phyloP scores from a whole-genome alignment of 192 early-diverging fungal genomes.

The Podila verticillata region DNA sequence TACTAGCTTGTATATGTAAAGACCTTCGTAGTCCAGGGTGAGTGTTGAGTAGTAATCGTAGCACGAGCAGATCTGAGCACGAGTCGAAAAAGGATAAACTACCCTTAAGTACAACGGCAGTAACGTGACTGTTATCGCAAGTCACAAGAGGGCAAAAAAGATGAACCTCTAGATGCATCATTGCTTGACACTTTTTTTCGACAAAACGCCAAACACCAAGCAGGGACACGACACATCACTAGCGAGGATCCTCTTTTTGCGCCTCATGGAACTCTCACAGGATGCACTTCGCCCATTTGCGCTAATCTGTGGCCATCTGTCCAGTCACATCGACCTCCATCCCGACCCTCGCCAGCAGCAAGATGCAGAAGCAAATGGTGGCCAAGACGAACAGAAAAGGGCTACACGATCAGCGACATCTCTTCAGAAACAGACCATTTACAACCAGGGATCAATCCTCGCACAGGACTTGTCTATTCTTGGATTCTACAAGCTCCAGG shows the following conservation, averaged over 20 bases:
- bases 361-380: slow-evolving; percentile 2
- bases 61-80: too few relatives aligned
- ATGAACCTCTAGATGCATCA: too few relatives aligned
- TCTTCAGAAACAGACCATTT: slow-evolving; percentile 27
- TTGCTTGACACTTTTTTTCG: too few relatives aligned
- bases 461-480: slow-evolving; percentile 43
- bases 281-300: slow-evolving; percentile 6
- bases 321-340: slow-evolving; percentile 26
- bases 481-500: slow-evolving; percentile 25
- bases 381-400: neutral
- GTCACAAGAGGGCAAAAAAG: too few relatives aligned
- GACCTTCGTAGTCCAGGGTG: too few relatives aligned
- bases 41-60: too few relatives aligned
- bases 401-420: neutral
- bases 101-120: too few relatives aligned
- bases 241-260: neutral
- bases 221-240: slow-evolving; percentile 3
- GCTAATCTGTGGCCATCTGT: slow-evolving; percentile 47
- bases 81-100: too few relatives aligned
- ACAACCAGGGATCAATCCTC: slow-evolving; percentile 31
- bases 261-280: neutral
- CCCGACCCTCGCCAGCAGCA: slow-evolving; percentile 26
- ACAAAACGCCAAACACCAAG: slow-evolving; percentile 1
- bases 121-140: too few relatives aligned
- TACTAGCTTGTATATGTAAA: too few relatives aligned